Conservation (phyloP, 257 asterid species). For the Cruciata laevipes region DNA sequence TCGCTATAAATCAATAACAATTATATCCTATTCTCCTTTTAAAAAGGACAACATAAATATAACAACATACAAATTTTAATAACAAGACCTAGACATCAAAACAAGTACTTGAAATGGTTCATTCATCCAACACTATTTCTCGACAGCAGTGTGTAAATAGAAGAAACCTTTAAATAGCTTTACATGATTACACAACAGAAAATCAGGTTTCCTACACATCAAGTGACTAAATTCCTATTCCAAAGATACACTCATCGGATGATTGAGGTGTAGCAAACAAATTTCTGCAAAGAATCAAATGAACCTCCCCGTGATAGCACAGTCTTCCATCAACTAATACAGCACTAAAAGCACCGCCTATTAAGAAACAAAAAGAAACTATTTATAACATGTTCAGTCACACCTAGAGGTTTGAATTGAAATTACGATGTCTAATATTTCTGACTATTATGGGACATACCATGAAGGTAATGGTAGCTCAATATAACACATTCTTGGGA, state of each 20-base stretch:
- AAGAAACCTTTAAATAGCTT: not conserved
- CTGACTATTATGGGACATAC: constrained; percentile 28
- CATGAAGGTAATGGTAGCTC: constrained; percentile 29
- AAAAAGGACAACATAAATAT: not conserved
- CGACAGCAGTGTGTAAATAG: not conserved
- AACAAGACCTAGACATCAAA: not conserved
- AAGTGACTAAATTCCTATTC: not conserved
- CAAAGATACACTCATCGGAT: constrained; percentile 3
- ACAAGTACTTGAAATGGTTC: not conserved
- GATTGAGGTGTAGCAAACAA: constrained; percentile 10
- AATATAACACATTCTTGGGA: constrained; percentile 27
- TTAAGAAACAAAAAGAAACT: constrained; percentile 20
- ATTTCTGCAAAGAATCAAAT: constrained; percentile 14
- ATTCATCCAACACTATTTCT: not conserved
- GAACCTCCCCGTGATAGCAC: constrained; percentile 19
- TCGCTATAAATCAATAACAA: not conserved
- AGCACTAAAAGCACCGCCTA: constrained; percentile 27
- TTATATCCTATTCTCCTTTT: not conserved
- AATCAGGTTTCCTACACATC: not conserved
- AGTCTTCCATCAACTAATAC: constrained; percentile 28
- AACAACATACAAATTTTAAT: not conserved
- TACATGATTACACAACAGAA: not conserved
- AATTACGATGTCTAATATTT: constrained; percentile 8
- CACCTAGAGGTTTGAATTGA: constrained; percentile 17
- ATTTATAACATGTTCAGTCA: constrained; percentile 10